Percentiles rank a stretch among this genome's conserved stretches.
phyloP scores from a whole-genome alignment of 768 basidiomycete genomes.

The Crucibulum laeve region DNA sequence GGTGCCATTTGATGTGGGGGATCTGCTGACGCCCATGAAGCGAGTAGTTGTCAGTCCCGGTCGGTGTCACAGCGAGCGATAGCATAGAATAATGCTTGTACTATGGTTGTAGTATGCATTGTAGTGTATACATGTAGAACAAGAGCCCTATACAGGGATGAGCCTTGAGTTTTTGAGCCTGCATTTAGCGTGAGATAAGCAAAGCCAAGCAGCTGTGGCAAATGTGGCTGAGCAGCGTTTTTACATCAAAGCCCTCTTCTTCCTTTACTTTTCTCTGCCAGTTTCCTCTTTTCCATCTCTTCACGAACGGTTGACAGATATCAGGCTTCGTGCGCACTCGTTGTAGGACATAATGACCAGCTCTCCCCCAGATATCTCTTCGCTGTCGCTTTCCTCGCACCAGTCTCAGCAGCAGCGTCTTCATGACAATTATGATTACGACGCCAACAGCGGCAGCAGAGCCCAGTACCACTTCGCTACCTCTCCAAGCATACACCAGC shows the following conservation, averaged over 20 bases:
- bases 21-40: slow-evolving; percentile 39
- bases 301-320: slow-evolving; percentile 26
- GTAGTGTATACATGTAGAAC: too few relatives aligned
- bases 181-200: slow-evolving; percentile 22
- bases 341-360: slow-evolving; percentile 62
- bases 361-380: slow-evolving; percentile 76
- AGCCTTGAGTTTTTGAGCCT: too few relatives aligned
- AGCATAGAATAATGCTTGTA: neutral
- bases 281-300: slow-evolving; percentile 21
- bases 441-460: slow-evolving; percentile 52
- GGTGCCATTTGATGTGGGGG: slow-evolving; percentile 40
- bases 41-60: slow-evolving; percentile 33
- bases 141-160: too few relatives aligned
- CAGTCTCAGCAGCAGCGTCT: slow-evolving; percentile 74
- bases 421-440: slow-evolving; percentile 85
- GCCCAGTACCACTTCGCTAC: slow-evolving; percentile 70
- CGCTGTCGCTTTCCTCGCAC: slow-evolving; percentile 64
- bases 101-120: slow-evolving; percentile 8
- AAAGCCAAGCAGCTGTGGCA: neutral
- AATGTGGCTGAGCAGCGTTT: neutral
- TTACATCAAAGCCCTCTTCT: slow-evolving; percentile 7
- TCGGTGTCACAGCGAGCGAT: slow-evolving; percentile 1
- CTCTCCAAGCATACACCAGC: slow-evolving; percentile 49
- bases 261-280: slow-evolving; percentile 22
- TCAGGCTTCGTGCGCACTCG: slow-evolving; percentile 15